Conservation (phyloP, 805 yeast genomes). For the Hanseniaspora mollemarum region DNA sequence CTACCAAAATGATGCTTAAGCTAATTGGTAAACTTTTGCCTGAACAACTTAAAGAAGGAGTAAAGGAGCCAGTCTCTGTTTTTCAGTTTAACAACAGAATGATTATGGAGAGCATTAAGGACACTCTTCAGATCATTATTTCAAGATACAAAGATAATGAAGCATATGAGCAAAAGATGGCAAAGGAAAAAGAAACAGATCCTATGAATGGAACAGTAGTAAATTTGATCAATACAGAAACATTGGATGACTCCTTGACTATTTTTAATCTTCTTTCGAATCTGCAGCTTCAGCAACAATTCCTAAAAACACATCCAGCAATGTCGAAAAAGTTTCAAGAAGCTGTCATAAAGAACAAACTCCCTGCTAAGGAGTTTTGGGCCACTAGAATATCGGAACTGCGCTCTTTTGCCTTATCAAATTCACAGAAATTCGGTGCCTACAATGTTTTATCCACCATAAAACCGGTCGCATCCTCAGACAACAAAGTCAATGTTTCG, state of each 20-base stretch:
- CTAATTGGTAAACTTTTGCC: conserved; percentile 38
- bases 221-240: conserved; percentile 29
- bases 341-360: conserved; percentile 65
- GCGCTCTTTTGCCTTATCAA: conserved; percentile 74
- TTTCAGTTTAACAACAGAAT: conserved; percentile 61
- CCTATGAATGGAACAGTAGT: conserved; percentile 23
- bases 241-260: conserved; percentile 40
- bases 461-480: conserved; percentile 84
- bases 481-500: conserved; percentile 85
- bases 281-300: conserved; percentile 63
- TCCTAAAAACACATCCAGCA: conserved; percentile 55
- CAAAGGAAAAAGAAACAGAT: conserved; percentile 20
- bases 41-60: conserved; percentile 22
- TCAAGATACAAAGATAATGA: conserved; percentile 50
- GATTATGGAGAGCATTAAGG: conserved; percentile 65
- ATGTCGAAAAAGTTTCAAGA: conserved; percentile 72
- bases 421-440: conserved; percentile 79
- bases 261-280: conserved; percentile 53
- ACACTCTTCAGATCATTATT: conserved; percentile 53
- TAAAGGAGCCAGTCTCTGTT: conserved; percentile 26
- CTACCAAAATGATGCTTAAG: conserved; percentile 56
- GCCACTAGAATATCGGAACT: conserved; percentile 63
- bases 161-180: conserved; percentile 33
- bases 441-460: conserved; percentile 89
- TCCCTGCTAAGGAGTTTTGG: conserved; percentile 83